Conservation (phyloP, 2,329 filamentous ascomycete species). For the Claviceps purpurea region DNA sequence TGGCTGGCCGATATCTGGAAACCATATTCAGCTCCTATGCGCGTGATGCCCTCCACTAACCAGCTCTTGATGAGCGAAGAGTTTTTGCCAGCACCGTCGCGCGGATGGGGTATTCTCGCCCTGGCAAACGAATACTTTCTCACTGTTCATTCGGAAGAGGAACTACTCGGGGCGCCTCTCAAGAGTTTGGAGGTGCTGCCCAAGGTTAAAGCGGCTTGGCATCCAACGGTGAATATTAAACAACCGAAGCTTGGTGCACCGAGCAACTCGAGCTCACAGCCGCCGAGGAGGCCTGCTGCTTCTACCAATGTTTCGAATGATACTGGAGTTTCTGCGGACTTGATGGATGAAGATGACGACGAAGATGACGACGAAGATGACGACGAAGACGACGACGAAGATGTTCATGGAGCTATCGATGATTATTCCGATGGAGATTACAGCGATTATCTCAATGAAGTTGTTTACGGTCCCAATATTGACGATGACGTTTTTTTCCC, state of each 20-base stretch:
- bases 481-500: too few species aligned
- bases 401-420: too few species aligned
- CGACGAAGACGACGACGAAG: too few species aligned
- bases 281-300: background rate
- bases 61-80: constrained; percentile 17
- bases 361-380: too few species aligned
- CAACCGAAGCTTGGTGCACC: constrained; percentile 14
- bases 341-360: constrained; percentile 6
- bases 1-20: constrained; percentile 43
- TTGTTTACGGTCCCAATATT: too few species aligned
- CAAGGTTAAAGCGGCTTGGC: constrained; percentile 4
- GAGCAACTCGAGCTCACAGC: constrained; percentile 17
- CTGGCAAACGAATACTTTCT: constrained; percentile 31
- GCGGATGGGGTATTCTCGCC: constrained; percentile 37
- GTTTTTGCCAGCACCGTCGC: constrained; percentile 14
- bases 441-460: too few species aligned
- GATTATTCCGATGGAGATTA: too few species aligned
- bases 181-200: constrained; percentile 10
- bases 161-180: constrained; percentile 19
- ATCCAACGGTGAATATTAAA: constrained; percentile 15
- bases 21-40: constrained; percentile 13
- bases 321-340: background rate
- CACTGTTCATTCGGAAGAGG: constrained; percentile 18
- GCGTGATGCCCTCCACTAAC: constrained; percentile 10
- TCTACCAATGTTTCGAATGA: background rate